Base-by-base conservation (phyloP, 257 asterid genomes). In the Scutellaria galericulata region DNA sequence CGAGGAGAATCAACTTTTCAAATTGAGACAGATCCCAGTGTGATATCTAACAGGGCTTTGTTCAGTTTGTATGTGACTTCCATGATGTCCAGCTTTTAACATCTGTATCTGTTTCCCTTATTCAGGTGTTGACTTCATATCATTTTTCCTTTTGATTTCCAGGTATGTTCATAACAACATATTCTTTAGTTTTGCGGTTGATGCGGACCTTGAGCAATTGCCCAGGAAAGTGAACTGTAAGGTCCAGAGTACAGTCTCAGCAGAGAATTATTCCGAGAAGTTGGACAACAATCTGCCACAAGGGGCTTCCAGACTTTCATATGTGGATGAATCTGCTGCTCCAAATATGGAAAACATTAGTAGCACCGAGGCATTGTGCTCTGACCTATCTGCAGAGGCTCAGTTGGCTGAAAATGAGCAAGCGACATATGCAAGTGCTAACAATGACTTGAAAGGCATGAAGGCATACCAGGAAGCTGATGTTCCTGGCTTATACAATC, bases 381-480 rank as follows among this genome's bases (percentile, higher is more conserved):
- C 85, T 64, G 93, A 86, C 72, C 83, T 74, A 65, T 75, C 88
- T 60, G 78, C 81, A 59, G 97, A 91, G 75, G 64, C 84, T 39
- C 96, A 83, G 85, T 82, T 90, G 85, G 86, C 90, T 76, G 99
- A 94, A 84, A 90, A 95, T 72, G 99, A 94, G 82, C 99, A 94
- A 85, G 96, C 99, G 72, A 94, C 97, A 10, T 95, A 88, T 81
- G 98, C 98, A 62, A 90, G 97, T 77, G 96, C 98, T 70, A 91
- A 95, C 80, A 95, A 91, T 86, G 99, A 95, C 77, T 84, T 95
- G 80, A 92, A 84, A 85, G 98, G 99, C 83, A 92, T 98, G 13
- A 95, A 86, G 78, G 97, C 99, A 35, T 92, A 83, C 78, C 98
- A 95, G 84, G 99, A 95, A 88, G 98, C 95, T 66, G 97, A 92